Evolutionary conservation across 768 basidiomycete genomes (phyloP).

Genomic region (Pleurotus cornucopiae): DNA sequence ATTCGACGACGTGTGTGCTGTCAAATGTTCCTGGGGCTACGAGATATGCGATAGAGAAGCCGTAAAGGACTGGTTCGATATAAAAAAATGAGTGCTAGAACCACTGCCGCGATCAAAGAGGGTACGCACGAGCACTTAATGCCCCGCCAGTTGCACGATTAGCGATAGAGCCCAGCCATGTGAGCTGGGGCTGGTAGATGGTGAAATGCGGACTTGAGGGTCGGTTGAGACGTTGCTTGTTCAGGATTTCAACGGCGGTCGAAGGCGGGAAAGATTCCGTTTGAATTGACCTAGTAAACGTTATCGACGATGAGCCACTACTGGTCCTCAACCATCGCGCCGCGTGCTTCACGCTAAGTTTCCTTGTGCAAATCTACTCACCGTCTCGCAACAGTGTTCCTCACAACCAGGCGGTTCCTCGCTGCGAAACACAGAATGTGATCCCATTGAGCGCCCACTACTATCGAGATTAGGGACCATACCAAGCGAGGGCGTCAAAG

Average conservation of each 20-base stretch:
- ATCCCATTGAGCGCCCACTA: not conserved
- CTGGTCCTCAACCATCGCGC: not conserved
- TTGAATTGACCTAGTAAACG: slow-evolving; percentile 44
- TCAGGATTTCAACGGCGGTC: slow-evolving; percentile 61
- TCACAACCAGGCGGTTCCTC: slow-evolving; percentile 36
- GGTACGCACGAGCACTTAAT: slow-evolving; percentile 67
- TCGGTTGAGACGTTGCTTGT: slow-evolving; percentile 83
- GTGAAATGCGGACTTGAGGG: slow-evolving; percentile 94
- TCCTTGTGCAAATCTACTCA: slow-evolving; percentile 15
- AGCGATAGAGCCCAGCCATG: slow-evolving; percentile 82
- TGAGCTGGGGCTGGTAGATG: slow-evolving; percentile 94
- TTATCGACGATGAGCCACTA: not conserved
- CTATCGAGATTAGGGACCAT: slow-evolving; percentile 12
- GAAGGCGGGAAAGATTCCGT: slow-evolving; percentile 63
- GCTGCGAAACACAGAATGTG: slow-evolving; percentile 20
- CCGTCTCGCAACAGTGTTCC: slow-evolving; percentile 40
- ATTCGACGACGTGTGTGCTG: slow-evolving; percentile 71
- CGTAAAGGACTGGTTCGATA: slow-evolving; percentile 70
- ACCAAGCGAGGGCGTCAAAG: slow-evolving; percentile 36
- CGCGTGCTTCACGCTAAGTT: not conserved
- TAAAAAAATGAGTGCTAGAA: not conserved
- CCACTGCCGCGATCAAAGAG: not conserved
- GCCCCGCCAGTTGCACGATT: slow-evolving; percentile 84
- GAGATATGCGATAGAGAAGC: slow-evolving; percentile 83
- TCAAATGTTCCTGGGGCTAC: slow-evolving; percentile 77